phyloP scores from a whole-genome alignment of 176 grass and related monocot genomes.

The Aegilops sharonensis region DNA sequence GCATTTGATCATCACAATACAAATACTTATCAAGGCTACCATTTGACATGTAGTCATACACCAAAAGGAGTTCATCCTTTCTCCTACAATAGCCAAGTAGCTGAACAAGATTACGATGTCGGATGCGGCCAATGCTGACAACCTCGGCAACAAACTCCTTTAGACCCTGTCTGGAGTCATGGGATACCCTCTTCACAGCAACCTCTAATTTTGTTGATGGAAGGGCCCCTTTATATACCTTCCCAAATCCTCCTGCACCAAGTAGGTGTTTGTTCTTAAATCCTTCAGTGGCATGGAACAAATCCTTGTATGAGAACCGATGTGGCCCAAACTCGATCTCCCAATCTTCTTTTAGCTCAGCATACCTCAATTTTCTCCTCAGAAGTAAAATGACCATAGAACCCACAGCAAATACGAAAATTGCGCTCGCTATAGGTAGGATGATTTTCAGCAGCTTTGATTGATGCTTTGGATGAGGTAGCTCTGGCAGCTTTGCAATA shows the following conservation, averaged over 20 bases:
- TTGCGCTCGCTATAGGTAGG: neutral
- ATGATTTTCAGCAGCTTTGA: neutral
- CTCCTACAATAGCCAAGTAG: conserved; percentile 21
- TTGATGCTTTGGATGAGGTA: conserved; percentile 17
- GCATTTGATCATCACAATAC: neutral
- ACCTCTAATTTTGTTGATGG: conserved; percentile 9
- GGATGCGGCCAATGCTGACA: conserved; percentile 25
- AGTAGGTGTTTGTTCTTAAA: conserved; percentile 25
- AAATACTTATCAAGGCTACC: conserved; percentile 37
- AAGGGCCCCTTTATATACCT: conserved; percentile 30
- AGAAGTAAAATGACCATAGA: neutral
- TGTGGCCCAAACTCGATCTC: conserved; percentile 1
- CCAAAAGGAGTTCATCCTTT: conserved; percentile 32
- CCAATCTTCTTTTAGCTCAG: conserved; percentile 32
- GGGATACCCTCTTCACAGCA: conserved; percentile 23
- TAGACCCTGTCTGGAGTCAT: conserved; percentile 17
- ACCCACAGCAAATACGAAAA: neutral
- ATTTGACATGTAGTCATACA: conserved; percentile 36
- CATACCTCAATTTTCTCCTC: neutral
- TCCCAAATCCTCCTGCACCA: conserved; percentile 34
- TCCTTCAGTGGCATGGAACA: conserved; percentile 19
- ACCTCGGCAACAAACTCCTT: conserved; percentile 31
- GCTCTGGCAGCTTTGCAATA: conserved; percentile 30
- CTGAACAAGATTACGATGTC: conserved; percentile 23
- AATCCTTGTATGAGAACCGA: conserved; percentile 30